Conservation (phyloP, 257 asterid species). For the Solanum medicagineum region DNA sequence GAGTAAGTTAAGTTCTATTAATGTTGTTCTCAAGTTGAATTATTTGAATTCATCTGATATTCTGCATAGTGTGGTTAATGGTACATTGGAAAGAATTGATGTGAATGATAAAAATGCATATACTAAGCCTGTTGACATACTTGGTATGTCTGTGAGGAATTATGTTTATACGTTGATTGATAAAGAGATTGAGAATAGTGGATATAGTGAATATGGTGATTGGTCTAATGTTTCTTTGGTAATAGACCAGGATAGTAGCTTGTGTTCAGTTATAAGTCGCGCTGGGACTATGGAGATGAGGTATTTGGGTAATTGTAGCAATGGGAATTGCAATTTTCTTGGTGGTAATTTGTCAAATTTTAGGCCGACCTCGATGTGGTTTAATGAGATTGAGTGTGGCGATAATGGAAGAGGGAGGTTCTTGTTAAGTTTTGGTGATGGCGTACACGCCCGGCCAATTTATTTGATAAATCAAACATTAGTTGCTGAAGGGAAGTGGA, state of each 20-base stretch:
- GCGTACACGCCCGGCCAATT: not conserved
- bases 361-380: slow-evolving; percentile 30
- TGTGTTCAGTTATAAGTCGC: slow-evolving; percentile 23
- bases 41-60: slow-evolving; percentile 55
- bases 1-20: slow-evolving; percentile 15
- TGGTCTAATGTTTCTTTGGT: slow-evolving; percentile 35
- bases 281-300: slow-evolving; percentile 33
- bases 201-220: slow-evolving; percentile 29
- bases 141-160: slow-evolving; percentile 55
- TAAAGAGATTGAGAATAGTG: slow-evolving; percentile 34
- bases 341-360: slow-evolving; percentile 22
- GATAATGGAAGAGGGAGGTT: slow-evolving; percentile 60
- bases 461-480: slow-evolving; percentile 30
- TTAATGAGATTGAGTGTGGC: slow-evolving; percentile 41
- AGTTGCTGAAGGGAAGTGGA: slow-evolving; percentile 80
- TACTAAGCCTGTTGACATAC: slow-evolving; percentile 19
- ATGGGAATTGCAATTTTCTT: slow-evolving; percentile 49
- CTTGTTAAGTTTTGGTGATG: slow-evolving; percentile 44
- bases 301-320: slow-evolving; percentile 41
- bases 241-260: slow-evolving; percentile 13
- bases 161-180: slow-evolving; percentile 65
- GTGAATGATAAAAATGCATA: slow-evolving; percentile 6
- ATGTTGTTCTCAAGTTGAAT: slow-evolving; percentile 64
- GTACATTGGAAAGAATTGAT: slow-evolving; percentile 38
- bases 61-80: slow-evolving; percentile 58